Evolutionary conservation across 2,329 filamentous ascomycete genomes (phyloP), one percentile per base, ranked within the genome.

Genomic region (Coniochaeta prunicola): DNA sequence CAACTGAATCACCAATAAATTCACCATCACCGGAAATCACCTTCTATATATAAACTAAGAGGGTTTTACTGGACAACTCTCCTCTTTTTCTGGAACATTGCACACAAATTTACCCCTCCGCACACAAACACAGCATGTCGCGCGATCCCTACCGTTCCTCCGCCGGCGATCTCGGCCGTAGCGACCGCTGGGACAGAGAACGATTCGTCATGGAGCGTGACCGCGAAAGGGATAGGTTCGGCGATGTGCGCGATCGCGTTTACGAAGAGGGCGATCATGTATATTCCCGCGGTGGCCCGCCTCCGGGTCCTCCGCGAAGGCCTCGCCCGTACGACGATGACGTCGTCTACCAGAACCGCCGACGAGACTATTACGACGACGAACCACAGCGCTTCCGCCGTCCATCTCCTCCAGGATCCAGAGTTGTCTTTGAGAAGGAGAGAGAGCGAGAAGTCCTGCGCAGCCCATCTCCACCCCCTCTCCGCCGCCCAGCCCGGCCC

Each of bases 391-490:
- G 73, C 31, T 70, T 72, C 63, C 68, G 65, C 10, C 67, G 64
- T 4, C 67, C 63, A 5, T 71, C 70, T 6, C 70, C 73, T 2
- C 63, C 80, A 76, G 59, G 80, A 28, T 61, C 80, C 50, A 81
- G 83, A 33, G 81, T 81, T 60, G 77, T 82, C 50, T 70, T 86
- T 62, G 77, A 81, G 60, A 78, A 79, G 59, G 85, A 87, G 63
- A 76, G 79, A 59, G 85, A 87, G 62, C 76, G 77, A 33, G 82
- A 85, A 58, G 71, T 80, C 56, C 61, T 66, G 50, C 75, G 80
- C 30, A 74, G 71, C 45, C 73, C 80, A 4, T 80, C 82, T 10
- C 82, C 80, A 53, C 77, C 84, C 57, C 79, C 81, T 34, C 81
- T 55, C 12, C 53, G 53, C 30, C 53, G 53, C 15, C 53, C 53